Percentiles rank a stretch among this genome's conserved stretches.
Evolutionary conservation across 352 stramenopile species (phyloP).

Genomic region (Phytophthora lateralis): DNA sequence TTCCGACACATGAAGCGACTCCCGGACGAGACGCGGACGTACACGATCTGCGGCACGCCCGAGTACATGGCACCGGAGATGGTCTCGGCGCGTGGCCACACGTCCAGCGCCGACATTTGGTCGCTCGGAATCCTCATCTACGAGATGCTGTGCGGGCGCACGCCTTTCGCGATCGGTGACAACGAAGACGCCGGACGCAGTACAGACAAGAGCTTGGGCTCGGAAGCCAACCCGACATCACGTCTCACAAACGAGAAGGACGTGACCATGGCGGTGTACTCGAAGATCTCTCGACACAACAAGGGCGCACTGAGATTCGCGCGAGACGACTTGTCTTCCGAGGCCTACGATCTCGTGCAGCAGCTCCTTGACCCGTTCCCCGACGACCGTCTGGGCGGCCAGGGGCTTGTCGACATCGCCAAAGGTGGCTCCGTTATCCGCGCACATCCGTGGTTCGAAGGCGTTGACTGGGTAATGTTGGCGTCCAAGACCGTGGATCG

Average conservation of each 20-base stretch:
- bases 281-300: conserved; percentile 82
- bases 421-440: conserved; percentile 83
- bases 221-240: conserved; percentile 22
- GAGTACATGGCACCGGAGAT: conserved; percentile 92
- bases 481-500: conserved; percentile 67
- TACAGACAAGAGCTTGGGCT: conserved; percentile 58
- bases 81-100: conserved; percentile 84
- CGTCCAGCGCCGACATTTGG: conserved; percentile 83
- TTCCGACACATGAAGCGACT: conserved; percentile 89
- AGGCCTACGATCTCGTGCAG: conserved; percentile 63
- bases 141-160: conserved; percentile 85
- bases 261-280: conserved; percentile 86
- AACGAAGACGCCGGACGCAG: conserved; percentile 10
- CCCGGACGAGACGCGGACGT: conserved; percentile 79
- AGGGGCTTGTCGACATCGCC: conserved; percentile 77
- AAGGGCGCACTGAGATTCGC: conserved; percentile 63
- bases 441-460: conserved; percentile 81
- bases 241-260: conserved; percentile 70
- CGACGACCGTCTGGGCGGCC: conserved; percentile 67
- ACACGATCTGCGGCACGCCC: conserved; percentile 88
- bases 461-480: conserved; percentile 77
- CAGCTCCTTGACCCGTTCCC: conserved; percentile 78
- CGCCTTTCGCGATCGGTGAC: conserved; percentile 63
- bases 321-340: conserved; percentile 53
- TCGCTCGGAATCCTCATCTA: conserved; percentile 87